Conservation (phyloP, 306 rosid species). For the Prunus salicina region DNA sequence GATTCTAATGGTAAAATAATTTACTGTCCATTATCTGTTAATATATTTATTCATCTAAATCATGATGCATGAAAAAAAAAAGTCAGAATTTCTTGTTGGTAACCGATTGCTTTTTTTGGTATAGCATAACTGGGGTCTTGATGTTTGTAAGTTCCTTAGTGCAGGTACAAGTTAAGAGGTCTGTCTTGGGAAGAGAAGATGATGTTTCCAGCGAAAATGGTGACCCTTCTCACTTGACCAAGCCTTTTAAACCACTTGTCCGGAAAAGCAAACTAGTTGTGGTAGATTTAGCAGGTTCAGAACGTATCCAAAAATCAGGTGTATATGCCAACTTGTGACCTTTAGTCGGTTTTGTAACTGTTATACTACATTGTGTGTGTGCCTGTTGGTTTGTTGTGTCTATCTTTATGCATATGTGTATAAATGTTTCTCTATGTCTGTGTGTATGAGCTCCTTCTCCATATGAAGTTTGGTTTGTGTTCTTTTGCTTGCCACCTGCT, state of each 20-base stretch:
- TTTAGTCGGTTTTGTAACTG: not conserved
- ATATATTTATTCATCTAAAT: not conserved
- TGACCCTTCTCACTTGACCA: constrained; percentile 62
- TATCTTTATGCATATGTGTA: not conserved
- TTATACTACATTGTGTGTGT: not conserved
- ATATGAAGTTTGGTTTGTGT: not conserved
- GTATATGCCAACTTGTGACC: constrained; percentile 20
- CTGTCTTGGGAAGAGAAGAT: constrained; percentile 65
- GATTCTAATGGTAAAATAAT: constrained; percentile 73
- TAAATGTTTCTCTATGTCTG: not conserved
- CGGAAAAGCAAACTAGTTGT: constrained; percentile 91
- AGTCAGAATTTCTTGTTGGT: constrained; percentile 6
- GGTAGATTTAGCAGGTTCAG: constrained; percentile 99
- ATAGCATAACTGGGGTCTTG: constrained; percentile 25
- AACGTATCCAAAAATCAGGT: constrained; percentile 98
- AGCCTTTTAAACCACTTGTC: constrained; percentile 74
- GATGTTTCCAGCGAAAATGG: constrained; percentile 57
- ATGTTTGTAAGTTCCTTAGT: constrained; percentile 31
- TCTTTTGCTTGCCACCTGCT: constrained; percentile 2
- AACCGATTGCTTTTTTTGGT: constrained; percentile 8
- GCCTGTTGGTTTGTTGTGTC: not conserved
- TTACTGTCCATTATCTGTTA: constrained; percentile 16
- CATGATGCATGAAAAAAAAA: constrained; percentile 2
- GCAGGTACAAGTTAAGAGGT: constrained; percentile 88
- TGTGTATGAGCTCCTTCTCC: not conserved